Evolutionary conservation across 371 early-diverging fungal species (phyloP).

Genomic region (Apophysomyces variabilis): DNA sequence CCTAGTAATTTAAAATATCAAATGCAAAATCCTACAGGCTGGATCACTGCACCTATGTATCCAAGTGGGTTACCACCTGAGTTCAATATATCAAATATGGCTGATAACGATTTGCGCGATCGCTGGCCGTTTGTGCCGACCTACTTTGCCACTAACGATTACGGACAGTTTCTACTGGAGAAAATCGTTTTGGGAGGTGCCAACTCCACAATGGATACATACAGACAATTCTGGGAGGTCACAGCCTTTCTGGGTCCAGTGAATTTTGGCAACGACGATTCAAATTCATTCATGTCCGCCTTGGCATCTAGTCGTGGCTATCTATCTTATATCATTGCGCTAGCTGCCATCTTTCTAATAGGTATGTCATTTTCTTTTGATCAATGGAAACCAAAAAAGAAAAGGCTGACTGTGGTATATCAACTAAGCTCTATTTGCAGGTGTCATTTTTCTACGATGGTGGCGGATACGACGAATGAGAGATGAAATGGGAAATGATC

Average conservation of each 20-base stretch:
- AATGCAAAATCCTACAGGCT: constrained; percentile 12
- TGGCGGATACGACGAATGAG: constrained; percentile 43
- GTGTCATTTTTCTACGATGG: constrained; percentile 47
- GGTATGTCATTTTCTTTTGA: constrained; percentile 27
- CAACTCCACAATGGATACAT: neutral
- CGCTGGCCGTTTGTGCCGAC: constrained; percentile 28
- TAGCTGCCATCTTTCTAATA: constrained; percentile 41
- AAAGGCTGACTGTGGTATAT: neutral
- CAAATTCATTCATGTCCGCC: constrained; percentile 10
- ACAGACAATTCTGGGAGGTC: constrained; percentile 1
- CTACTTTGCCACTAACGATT: constrained; percentile 33
- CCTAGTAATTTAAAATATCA: constrained; percentile 9
- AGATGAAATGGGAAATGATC: constrained; percentile 20
- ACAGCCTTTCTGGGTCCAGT: neutral
- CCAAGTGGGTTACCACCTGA: constrained; percentile 21
- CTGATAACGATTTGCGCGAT: constrained; percentile 34
- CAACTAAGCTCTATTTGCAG: constrained; percentile 25
- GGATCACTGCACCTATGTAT: constrained; percentile 14
- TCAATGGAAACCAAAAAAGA: neutral
- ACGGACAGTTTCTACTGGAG: constrained; percentile 16
- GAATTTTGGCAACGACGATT: constrained; percentile 4
- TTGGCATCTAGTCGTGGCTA: constrained; percentile 36
- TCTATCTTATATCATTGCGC: constrained; percentile 43
- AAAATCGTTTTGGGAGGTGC: neutral
- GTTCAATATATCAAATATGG: constrained; percentile 37